Conservation (phyloP, 2,329 filamentous ascomycete species). For the Basipetospora chlamydospora region DNA sequence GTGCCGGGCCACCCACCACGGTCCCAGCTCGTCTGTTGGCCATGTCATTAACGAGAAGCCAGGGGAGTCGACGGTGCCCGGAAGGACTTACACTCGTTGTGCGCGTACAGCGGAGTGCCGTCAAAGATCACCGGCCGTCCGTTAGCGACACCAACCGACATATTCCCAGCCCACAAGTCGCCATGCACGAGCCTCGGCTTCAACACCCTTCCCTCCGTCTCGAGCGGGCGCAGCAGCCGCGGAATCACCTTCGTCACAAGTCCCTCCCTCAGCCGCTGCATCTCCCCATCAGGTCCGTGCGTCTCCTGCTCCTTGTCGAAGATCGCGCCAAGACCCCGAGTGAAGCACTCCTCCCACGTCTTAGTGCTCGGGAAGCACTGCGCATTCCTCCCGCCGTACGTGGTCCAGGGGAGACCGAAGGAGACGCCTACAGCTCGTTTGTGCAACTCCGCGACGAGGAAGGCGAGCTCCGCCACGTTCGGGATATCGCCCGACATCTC, state of each 20-base stretch:
- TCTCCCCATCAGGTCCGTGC: neutral
- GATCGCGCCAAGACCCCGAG: neutral
- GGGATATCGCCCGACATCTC: neutral
- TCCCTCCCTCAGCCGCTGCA: neutral
- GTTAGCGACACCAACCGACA: neutral
- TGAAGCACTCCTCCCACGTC: neutral
- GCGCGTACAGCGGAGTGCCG: neutral
- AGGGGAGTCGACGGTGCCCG: neutral
- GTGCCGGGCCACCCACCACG: neutral
- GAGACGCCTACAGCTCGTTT: neutral
- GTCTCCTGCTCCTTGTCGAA: neutral
- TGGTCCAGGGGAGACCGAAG: neutral
- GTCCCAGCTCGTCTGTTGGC: neutral
- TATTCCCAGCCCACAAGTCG: neutral
- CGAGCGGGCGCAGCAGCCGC: neutral
- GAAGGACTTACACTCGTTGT: conserved; percentile 1
- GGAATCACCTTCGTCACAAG: neutral
- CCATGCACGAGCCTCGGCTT: neutral
- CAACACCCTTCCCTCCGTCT: neutral
- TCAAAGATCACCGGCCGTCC: neutral
- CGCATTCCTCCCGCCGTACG: neutral
- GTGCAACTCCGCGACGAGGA: neutral
- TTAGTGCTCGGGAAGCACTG: neutral
- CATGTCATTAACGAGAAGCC: too few relatives aligned
- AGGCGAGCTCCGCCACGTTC: neutral